A percentile compares a stretch with the other conserved stretches of the same genome.
Evolutionary conservation across 306 rosid species (phyloP).

Genomic region (Boehmeria nivea): DNA sequence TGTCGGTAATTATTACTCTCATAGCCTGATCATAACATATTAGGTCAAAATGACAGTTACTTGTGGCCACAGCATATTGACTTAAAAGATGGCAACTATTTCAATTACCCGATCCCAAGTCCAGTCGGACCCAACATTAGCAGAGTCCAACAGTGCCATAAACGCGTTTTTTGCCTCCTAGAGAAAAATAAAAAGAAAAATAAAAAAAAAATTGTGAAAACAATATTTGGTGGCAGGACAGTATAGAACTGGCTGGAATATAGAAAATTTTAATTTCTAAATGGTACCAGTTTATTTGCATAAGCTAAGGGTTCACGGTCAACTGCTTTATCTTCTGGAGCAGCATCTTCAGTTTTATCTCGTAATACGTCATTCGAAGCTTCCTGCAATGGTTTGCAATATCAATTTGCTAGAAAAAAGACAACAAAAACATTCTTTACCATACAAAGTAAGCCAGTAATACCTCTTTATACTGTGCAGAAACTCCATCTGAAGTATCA

Average conservation of each 20-base stretch:
- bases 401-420: conserved; percentile 27
- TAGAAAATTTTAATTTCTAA: too few relatives aligned
- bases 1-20: conserved; percentile 93
- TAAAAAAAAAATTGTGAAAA: too few relatives aligned
- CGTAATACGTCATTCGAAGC: conserved; percentile 35
- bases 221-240: too few relatives aligned
- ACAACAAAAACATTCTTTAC: conserved; percentile 21
- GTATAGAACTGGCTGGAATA: too few relatives aligned
- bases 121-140: conserved; percentile 95
- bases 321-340: conserved; percentile 51
- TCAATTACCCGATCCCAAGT: conserved; percentile 93
- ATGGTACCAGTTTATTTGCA: conserved; percentile 70
- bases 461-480: conserved; percentile 51
- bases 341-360: conserved; percentile 50
- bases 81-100: conserved; percentile 13
- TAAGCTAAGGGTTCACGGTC: conserved; percentile 63
- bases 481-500: conserved; percentile 47
- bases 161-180: conserved; percentile 97
- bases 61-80: too few relatives aligned
- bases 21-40: conserved; percentile 64
- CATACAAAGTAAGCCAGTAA: conserved; percentile 11
- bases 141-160: conserved; percentile 84
- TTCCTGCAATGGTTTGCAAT: conserved; percentile 40
- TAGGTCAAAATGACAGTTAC: not conserved
- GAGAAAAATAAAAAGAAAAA: not conserved